Evolutionary conservation across 805 yeast genomes (phyloP).

Genomic region (Tetrapisispora arboricola): DNA sequence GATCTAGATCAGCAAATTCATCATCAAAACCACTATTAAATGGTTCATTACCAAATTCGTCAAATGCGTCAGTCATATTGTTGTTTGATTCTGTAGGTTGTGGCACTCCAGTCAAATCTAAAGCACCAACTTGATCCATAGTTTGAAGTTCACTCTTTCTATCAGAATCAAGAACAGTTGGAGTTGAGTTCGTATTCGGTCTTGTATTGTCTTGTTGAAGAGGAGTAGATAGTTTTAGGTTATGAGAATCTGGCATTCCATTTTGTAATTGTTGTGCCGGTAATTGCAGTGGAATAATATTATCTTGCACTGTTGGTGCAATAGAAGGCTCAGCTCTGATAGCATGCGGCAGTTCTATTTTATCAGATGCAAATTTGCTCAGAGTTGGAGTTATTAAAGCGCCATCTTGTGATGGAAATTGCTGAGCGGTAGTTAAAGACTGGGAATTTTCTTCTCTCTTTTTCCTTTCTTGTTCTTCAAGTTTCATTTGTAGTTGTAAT

Average conservation of each 20-base stretch:
- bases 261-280: background rate
- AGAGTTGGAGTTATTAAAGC: background rate
- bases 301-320: background rate
- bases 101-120: constrained; percentile 7
- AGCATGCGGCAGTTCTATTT: background rate
- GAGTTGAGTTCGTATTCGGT: constrained; percentile 3
- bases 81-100: constrained; percentile 6
- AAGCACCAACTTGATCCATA: background rate
- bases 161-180: background rate
- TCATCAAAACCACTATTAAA: constrained; percentile 28
- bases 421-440: background rate
- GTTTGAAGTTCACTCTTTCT: constrained; percentile 5
- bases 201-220: background rate
- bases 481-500: constrained; percentile 6
- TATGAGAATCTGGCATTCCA: background rate
- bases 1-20: constrained; percentile 29
- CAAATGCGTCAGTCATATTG: constrained; percentile 19
- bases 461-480: constrained; percentile 8
- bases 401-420: background rate
- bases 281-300: background rate
- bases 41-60: constrained; percentile 22
- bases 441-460: constrained; percentile 5
- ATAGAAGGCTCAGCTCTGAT: background rate
- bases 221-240: background rate
- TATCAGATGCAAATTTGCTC: background rate